phyloP scores from a whole-genome alignment of 148 eudicot genomes.

The Amaranthus palmeri region DNA sequence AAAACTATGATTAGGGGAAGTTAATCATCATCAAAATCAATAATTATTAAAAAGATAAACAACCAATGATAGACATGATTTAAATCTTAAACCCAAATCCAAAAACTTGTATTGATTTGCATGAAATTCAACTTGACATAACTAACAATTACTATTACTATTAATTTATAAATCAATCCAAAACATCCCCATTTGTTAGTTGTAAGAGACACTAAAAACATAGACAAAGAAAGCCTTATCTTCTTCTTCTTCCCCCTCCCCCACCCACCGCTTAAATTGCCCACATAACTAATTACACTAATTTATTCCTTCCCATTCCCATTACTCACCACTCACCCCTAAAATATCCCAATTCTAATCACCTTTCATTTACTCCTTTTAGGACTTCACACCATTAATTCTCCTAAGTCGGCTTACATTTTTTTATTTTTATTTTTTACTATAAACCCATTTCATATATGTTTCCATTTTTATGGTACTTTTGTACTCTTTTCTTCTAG shows the following conservation, averaged over 20 bases:
- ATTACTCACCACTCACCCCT: background rate
- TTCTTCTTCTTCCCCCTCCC: background rate
- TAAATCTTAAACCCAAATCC: too few species aligned
- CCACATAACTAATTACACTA: constrained; percentile 1
- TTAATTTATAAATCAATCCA: too few species aligned
- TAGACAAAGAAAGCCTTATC: background rate
- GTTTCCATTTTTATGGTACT: background rate
- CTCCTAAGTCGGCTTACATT: too few species aligned
- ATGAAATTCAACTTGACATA: too few species aligned
- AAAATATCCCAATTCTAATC: background rate
- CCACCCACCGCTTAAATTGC: background rate
- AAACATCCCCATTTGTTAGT: too few species aligned
- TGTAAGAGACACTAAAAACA: too few species aligned
- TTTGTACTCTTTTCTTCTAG: background rate
- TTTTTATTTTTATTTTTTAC: background rate
- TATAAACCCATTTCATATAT: background rate
- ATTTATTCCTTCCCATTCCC: background rate
- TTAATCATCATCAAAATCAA: too few species aligned
- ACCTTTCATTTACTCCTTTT: background rate
- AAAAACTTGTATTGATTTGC: too few species aligned
- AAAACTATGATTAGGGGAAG: too few species aligned
- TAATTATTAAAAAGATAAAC: too few species aligned
- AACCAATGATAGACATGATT: too few species aligned
- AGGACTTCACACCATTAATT: background rate
- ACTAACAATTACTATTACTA: too few species aligned